These are phyloP conservation scores for Ceratobasidium sp. DNA, from an alignment of 1,284 basidiomycete genomes.

Conservation along the genomic window DNA sequence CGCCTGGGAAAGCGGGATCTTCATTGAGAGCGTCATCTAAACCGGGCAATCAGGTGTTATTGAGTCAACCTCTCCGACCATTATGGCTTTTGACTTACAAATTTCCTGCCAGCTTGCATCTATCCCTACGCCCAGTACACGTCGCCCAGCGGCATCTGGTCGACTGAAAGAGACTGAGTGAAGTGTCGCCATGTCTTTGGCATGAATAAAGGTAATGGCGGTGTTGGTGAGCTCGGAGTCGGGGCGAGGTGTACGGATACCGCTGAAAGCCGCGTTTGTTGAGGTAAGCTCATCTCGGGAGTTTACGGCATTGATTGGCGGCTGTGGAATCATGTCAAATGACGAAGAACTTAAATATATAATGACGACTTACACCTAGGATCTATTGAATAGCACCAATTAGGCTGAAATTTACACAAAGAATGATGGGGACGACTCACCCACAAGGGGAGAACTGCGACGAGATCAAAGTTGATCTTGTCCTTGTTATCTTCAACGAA, in stretches of 20 bases:
- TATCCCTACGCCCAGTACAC: conserved; percentile 1
- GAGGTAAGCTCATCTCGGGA: conserved; percentile 38
- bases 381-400: not conserved
- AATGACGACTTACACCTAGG: no score
- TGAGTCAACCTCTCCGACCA: not conserved
- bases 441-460: not conserved
- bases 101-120: conserved; percentile 28
- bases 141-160: conserved; percentile 9
- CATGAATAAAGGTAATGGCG: conserved; percentile 5
- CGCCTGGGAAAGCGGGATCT: conserved; percentile 23
- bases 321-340: not conserved
- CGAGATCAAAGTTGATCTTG: conserved; percentile 51
- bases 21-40: conserved; percentile 28
- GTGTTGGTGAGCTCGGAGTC: conserved; percentile 10
- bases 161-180: conserved; percentile 3
- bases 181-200: conserved; percentile 9
- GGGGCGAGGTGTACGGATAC: not conserved
- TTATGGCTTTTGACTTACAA: not conserved
- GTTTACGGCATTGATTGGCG: conserved; percentile 12
- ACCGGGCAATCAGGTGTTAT: not conserved
- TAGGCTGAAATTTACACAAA: not conserved
- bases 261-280: conserved; percentile 12
- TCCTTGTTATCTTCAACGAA: conserved; percentile 54
- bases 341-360: no score
- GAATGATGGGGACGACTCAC: not conserved